phyloP scores from a whole-genome alignment of 2,329 filamentous ascomycete genomes.

The Microsporum ferrugineum region DNA sequence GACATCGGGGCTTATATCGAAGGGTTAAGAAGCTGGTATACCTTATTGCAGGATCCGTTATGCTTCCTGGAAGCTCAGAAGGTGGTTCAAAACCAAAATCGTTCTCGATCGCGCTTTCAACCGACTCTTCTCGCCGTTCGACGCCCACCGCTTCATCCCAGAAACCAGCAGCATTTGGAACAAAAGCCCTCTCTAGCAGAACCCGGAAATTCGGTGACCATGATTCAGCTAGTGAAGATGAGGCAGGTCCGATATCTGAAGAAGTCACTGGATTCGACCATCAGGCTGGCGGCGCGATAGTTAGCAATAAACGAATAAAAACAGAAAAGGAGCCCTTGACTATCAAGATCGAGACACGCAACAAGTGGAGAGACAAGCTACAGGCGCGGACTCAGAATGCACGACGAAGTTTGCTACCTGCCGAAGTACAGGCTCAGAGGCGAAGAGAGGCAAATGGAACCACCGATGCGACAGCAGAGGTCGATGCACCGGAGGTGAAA shows the following conservation, averaged over 20 bases:
- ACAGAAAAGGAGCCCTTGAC: conserved; percentile 55
- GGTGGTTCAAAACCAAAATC: conserved; percentile 24
- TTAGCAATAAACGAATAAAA: conserved; percentile 27
- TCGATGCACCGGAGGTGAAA: conserved; percentile 41
- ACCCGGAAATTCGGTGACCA: conserved; percentile 31
- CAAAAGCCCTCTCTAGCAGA: conserved; percentile 19
- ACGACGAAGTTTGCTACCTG: conserved; percentile 49
- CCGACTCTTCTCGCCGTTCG: conserved; percentile 10
- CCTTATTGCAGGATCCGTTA: neutral
- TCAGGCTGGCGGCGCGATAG: conserved; percentile 29
- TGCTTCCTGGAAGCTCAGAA: conserved; percentile 11
- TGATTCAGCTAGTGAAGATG: conserved; percentile 49
- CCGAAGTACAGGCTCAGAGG: conserved; percentile 41
- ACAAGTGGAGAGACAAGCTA: conserved; percentile 53
- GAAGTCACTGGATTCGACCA: conserved; percentile 46
- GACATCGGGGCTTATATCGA: neutral
- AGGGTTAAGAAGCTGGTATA: neutral
- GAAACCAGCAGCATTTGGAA: conserved; percentile 8
- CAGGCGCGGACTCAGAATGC: conserved; percentile 40
- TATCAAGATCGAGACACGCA: conserved; percentile 66
- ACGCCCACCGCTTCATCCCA: neutral
- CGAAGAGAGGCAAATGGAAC: conserved; percentile 23
- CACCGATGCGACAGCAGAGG: conserved; percentile 34
- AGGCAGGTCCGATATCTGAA: conserved; percentile 28
- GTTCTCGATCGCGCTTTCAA: conserved; percentile 33